These are phyloP conservation scores for Cryptosporidium sp. DNA, from an alignment of 169 alveolate genomes.

Conservation along the genomic window DNA sequence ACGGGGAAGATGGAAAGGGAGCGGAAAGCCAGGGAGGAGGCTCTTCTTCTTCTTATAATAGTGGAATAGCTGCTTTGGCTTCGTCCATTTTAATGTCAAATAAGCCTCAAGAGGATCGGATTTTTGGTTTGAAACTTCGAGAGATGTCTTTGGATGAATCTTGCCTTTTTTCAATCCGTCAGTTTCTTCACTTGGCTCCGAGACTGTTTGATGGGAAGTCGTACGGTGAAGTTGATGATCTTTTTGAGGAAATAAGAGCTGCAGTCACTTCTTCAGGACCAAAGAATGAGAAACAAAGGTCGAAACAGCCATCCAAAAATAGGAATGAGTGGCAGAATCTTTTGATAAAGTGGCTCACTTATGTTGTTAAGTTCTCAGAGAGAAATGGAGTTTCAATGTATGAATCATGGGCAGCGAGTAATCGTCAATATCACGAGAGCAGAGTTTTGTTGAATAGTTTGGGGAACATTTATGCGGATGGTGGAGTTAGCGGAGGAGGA, in stretches of 20 bases:
- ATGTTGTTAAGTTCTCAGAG: constrained; percentile 2
- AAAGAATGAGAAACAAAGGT: not conserved
- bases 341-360: constrained; percentile 51
- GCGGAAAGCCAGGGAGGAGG: constrained; percentile 20
- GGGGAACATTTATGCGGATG: not conserved
- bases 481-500: constrained; percentile 72
- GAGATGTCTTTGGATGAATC: constrained; percentile 20
- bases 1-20: constrained; percentile 57
- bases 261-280: not conserved
- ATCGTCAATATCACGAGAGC: constrained; percentile 73
- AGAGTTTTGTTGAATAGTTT: constrained; percentile 8
- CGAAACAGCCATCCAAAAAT: not conserved
- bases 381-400: constrained; percentile 16
- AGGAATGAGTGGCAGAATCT: constrained; percentile 35
- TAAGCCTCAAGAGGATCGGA: not conserved
- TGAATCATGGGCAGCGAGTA: constrained; percentile 27
- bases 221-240: not conserved
- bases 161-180: constrained; percentile 15
- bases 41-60: constrained; percentile 4
- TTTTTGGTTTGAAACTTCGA: constrained; percentile 2
- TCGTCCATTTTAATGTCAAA: constrained; percentile 22
- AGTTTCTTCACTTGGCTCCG: constrained; percentile 27
- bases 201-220: constrained; percentile 8
- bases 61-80: constrained; percentile 36
- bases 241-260: not conserved